phyloP scores from a whole-genome alignment of 176 grass and related monocot genomes.

The Juncus effusus region DNA sequence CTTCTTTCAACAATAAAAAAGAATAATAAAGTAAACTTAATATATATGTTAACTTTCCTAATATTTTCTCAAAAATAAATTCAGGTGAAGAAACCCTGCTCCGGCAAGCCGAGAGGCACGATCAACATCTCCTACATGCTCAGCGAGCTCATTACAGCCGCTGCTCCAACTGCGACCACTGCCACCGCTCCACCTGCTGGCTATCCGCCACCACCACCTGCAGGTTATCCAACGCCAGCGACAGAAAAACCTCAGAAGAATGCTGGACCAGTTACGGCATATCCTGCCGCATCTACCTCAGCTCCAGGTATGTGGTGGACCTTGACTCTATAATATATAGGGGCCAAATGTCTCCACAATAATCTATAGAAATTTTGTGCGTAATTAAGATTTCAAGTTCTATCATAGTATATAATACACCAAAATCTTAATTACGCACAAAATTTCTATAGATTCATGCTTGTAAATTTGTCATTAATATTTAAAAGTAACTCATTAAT shows the following conservation, averaged over 20 bases:
- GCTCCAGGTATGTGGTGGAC: background rate
- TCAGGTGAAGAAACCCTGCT: slow-evolving; percentile 40
- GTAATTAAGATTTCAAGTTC: too few relatives aligned
- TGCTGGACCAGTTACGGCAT: slow-evolving; percentile 42
- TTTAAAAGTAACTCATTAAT: too few relatives aligned
- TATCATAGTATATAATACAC: too few relatives aligned
- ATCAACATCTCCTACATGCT: slow-evolving; percentile 85
- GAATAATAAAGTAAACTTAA: too few relatives aligned
- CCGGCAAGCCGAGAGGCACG: slow-evolving; percentile 61
- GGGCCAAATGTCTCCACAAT: too few relatives aligned
- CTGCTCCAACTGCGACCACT: background rate
- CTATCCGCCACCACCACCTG: background rate
- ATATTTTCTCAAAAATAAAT: background rate
- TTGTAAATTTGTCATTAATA: too few relatives aligned
- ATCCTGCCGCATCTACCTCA: slow-evolving; percentile 32
- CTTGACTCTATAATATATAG: background rate
- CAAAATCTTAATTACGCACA: too few relatives aligned
- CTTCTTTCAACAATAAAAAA: too few relatives aligned
- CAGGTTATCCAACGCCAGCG: slow-evolving; percentile 32
- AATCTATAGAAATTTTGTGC: too few relatives aligned
- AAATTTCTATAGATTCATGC: too few relatives aligned
- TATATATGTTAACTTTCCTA: too few relatives aligned
- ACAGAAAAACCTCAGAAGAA: slow-evolving; percentile 27
- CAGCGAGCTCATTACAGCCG: slow-evolving; percentile 32
- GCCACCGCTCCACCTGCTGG: slow-evolving; percentile 8